Evolutionary conservation across 345 rosid species (phyloP).

Genomic region (Orychophragmus violaceus): DNA sequence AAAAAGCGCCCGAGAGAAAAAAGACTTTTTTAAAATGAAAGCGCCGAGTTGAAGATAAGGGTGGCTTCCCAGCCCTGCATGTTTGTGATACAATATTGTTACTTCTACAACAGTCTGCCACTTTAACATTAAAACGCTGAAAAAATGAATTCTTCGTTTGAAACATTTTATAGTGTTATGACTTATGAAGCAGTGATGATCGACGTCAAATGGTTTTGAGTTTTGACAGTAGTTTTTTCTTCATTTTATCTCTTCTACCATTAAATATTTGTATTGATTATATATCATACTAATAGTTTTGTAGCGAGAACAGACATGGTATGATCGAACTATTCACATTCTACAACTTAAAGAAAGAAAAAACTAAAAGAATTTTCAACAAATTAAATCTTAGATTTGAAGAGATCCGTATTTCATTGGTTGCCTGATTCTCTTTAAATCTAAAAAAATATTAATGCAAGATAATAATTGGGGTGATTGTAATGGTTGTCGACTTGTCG

Average conservation of each 20-base stretch:
- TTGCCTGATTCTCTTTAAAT: neutral
- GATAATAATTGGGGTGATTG: conserved; percentile 15
- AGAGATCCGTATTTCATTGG: neutral
- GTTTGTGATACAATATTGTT: no score
- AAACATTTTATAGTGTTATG: neutral
- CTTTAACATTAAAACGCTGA: no score
- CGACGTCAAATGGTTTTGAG: neutral
- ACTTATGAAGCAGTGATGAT: neutral
- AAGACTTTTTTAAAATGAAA: no score
- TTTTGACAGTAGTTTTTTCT: neutral
- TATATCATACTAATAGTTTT: no score
- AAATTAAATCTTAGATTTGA: neutral
- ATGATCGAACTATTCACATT: neutral
- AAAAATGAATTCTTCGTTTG: neutral
- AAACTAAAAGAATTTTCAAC: no score
- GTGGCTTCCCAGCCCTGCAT: no score
- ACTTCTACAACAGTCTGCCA: no score
- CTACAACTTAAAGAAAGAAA: neutral
- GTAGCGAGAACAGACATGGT: neutral
- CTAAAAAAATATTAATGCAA: neutral
- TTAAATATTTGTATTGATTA: no score
- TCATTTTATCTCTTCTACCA: no score
- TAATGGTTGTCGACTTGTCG: conserved; percentile 22
- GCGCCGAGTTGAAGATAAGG: no score
- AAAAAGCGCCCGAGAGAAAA: no score